phyloP scores from a whole-genome alignment of 2,329 filamentous ascomycete genomes.

The Tetracladium maxilliforme region DNA sequence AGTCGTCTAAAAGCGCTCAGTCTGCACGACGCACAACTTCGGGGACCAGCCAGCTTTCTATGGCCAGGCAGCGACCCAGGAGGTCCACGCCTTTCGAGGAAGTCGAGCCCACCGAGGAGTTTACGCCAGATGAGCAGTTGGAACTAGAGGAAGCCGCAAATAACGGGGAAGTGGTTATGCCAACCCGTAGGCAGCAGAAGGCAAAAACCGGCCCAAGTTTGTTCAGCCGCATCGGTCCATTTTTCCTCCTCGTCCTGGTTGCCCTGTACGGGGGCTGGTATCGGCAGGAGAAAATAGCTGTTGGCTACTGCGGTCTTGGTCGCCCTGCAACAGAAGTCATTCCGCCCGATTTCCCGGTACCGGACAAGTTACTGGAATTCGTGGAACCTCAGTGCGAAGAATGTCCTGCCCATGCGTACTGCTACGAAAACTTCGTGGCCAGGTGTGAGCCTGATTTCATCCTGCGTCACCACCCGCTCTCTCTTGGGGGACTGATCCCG shows the following conservation, averaged over 20 bases:
- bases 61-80: slow-evolving; percentile 27
- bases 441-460: slow-evolving; percentile 81
- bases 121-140: slow-evolving; percentile 79
- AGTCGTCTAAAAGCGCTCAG: slow-evolving; percentile 21
- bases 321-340: slow-evolving; percentile 35
- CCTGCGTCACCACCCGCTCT: slow-evolving; percentile 69
- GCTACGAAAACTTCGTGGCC: slow-evolving; percentile 63
- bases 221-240: slow-evolving; percentile 44
- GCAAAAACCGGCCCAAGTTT: slow-evolving; percentile 27
- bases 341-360: slow-evolving; percentile 35
- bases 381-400: slow-evolving; percentile 74
- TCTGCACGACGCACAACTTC: slow-evolving; percentile 27
- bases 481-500: slow-evolving; percentile 66
- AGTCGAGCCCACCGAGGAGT: slow-evolving; percentile 73
- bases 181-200: slow-evolving; percentile 22
- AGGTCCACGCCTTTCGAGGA: slow-evolving; percentile 14
- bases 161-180: slow-evolving; percentile 29
- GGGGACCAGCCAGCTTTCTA: slow-evolving; percentile 43
- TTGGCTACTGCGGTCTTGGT: slow-evolving; percentile 86
- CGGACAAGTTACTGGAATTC: slow-evolving; percentile 54
- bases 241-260: slow-evolving; percentile 56
- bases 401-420: slow-evolving; percentile 83
- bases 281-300: slow-evolving; percentile 86
- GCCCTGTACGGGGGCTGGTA: slow-evolving; percentile 70
- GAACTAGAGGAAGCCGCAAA: slow-evolving; percentile 55